Conservation (phyloP, 495 filamentous ascomycete species). For the Daldinia childiae region DNA sequence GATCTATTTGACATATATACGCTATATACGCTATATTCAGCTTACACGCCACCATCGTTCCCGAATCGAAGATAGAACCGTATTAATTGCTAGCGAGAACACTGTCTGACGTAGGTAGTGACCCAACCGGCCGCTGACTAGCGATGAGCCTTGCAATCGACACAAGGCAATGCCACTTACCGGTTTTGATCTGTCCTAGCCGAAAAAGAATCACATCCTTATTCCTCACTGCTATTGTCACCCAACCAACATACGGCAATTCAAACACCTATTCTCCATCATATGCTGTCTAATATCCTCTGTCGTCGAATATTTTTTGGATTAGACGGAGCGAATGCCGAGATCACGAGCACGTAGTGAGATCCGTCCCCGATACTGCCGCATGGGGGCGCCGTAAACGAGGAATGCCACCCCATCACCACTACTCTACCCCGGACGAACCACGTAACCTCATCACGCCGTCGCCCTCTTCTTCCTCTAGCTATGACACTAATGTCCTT, state of each 20-base stretch:
- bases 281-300: constrained; percentile 28
- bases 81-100: constrained; percentile 22
- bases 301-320: constrained; percentile 16
- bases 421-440: constrained; percentile 30
- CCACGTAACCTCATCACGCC: constrained; percentile 24
- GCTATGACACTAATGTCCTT: constrained; percentile 23
- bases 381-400: constrained; percentile 42
- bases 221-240: constrained; percentile 37
- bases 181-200: constrained; percentile 46
- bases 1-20: background rate
- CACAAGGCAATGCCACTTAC: constrained; percentile 46
- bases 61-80: constrained; percentile 29
- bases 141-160: constrained; percentile 44
- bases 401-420: constrained; percentile 43
- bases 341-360: constrained; percentile 42
- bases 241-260: constrained; percentile 41
- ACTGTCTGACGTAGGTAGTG: constrained; percentile 44
- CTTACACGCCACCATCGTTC: constrained; percentile 31
- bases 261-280: constrained; percentile 35
- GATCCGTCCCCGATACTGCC: constrained; percentile 41
- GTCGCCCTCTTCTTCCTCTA: constrained; percentile 5
- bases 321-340: constrained; percentile 40
- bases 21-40: background rate
- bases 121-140: constrained; percentile 42
- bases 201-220: constrained; percentile 43